A percentile compares a stretch with the other conserved stretches of the same genome.
These are phyloP conservation scores for Albatrellus sp. DNA, from an alignment of 1,284 basidiomycete species.

Conservation along the genomic window DNA sequence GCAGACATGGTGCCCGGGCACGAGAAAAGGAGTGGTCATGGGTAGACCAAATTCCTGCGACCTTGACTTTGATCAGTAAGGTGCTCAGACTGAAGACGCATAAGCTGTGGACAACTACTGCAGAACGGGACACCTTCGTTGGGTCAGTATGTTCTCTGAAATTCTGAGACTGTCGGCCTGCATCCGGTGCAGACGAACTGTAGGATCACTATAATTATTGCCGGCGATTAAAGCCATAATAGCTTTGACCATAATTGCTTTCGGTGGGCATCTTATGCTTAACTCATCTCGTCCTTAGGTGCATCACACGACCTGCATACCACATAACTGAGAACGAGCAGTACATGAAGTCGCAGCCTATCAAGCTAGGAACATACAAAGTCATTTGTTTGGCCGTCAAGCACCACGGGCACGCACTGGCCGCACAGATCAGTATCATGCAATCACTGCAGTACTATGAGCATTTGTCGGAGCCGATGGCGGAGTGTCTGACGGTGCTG, in stretches of 20 bases:
- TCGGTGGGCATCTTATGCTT: constrained; percentile 3
- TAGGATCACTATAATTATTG: too few relatives aligned
- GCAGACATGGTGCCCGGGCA: constrained; percentile 30
- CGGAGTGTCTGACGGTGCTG: constrained; percentile 75
- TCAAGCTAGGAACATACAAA: constrained; percentile 72
- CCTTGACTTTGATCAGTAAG: constrained; percentile 59
- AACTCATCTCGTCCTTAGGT: constrained; percentile 30
- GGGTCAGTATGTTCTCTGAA: constrained; percentile 34
- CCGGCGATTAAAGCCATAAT: too few relatives aligned
- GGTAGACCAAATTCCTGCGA: constrained; percentile 63
- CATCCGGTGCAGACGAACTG: neutral
- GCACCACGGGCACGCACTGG: constrained; percentile 75
- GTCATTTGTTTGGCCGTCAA: constrained; percentile 90
- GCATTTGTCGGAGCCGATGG: constrained; percentile 89
- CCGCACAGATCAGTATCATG: constrained; percentile 83
- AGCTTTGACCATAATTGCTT: neutral
- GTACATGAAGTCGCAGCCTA: constrained; percentile 74
- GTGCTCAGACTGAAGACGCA: constrained; percentile 66
- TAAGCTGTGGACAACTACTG: constrained; percentile 79
- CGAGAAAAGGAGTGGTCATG: constrained; percentile 56
- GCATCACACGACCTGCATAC: constrained; percentile 79
- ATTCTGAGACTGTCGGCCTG: neutral
- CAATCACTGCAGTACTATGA: constrained; percentile 91
- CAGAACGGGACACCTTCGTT: constrained; percentile 76
- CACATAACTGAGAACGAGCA: constrained; percentile 77